Evolutionary conservation across 1,284 basidiomycete genomes (phyloP), one percentile per base, ranked within the genome.

Genomic region (Boletus holoroseus): DNA sequence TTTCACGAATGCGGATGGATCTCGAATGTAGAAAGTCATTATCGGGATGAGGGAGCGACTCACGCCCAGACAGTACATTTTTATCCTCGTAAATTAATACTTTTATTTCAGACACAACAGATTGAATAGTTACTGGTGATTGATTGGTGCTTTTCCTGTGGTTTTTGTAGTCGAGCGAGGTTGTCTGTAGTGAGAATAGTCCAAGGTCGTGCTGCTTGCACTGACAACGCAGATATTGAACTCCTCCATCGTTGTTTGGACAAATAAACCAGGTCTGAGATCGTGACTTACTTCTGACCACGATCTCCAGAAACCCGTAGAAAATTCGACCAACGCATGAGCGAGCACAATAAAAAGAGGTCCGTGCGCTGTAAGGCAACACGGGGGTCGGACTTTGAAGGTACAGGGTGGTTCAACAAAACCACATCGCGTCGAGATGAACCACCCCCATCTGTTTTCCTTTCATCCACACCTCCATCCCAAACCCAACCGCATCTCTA

Each of bases 341-440:
- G 50, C 58, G 56, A 49, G 53, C 66, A 53, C 60, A 48, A 62
- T 57, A 48, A 56, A 63, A 56, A 55, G 54, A 68, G 64, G 64
- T 69, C 64, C 64, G 64, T 67, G 64, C 64, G 64, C 62, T 55
- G 67, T 56, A 52, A 66, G 43, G 51, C 57, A 63, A 56, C 55
- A 55, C 44, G 50, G 53, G 54, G 52, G 60, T 69, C 64, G 64
- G 64, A 67, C 64, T 67, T 67, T 67, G 68, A 67, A 67, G 64
- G 67, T 27, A 58, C 43, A 62, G 68, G 68, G 68, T 53, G 65
- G 66, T 67, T 57, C 64, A 70, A 67, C 67, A 67, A 70, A 67
- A 70, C 67, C 58, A 63, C 61, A 60, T 67, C 68, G 62, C 67
- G 66, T 69, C 67, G 64, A 69, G 68, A 70, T 67, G 64, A 68